Base-by-base conservation (phyloP, 768 basidiomycete species). In the Gloeostereum incarnatum region DNA sequence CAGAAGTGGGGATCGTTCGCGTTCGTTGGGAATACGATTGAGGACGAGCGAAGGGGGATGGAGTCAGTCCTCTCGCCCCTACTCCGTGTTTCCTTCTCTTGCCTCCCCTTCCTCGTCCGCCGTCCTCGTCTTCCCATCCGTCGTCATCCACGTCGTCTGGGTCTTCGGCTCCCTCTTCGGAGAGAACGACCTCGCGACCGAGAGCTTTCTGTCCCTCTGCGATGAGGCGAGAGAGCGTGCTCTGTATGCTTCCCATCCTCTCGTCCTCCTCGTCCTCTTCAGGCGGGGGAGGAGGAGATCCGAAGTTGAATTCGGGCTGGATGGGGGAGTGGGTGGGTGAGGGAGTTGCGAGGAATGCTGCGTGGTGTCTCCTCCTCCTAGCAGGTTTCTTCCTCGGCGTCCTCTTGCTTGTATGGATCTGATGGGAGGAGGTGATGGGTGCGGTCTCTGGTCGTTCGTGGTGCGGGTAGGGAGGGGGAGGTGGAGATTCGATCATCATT, bases 241-340 rank as follows among this genome's bases (percentile, higher is more conserved):
- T 77, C 14, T 82, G 81, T 42, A 89, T 81, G 82, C 82, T 86
- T 47, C 86, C 82, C 81, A 89, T 88, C 69, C 87, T 62, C 4
- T 58, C 56, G 5, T 63, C 63, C 6, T 59, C 59, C 17, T 50
- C 55, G 4, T 50, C 49, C 14, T 51, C 40, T n/a, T 38, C 27
- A 25, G 29, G 39, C 7, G 8, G 7, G 13, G 21, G 18, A 36
- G 29, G 5, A 48, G 42, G 21, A 49, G 51, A 21, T 42, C 43
- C 51, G 47, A 71, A 71, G 48, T 69, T 61, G 45, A 68, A 66
- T 36, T 73, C 71, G 4, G 67, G 62, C 34, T 54, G 56, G 8
- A 54, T 43, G 31, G 58, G 46, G 40, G 60, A 45, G 50, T 38
- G 40, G 29, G 30, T 30, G 22, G 50, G 36, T 10, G 44, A 37